Percentiles rank a stretch among this genome's conserved stretches.
These are phyloP conservation scores for Purpureocillium lavendulum DNA, from an alignment of 2,329 filamentous ascomycete species.

Conservation along the genomic window DNA sequence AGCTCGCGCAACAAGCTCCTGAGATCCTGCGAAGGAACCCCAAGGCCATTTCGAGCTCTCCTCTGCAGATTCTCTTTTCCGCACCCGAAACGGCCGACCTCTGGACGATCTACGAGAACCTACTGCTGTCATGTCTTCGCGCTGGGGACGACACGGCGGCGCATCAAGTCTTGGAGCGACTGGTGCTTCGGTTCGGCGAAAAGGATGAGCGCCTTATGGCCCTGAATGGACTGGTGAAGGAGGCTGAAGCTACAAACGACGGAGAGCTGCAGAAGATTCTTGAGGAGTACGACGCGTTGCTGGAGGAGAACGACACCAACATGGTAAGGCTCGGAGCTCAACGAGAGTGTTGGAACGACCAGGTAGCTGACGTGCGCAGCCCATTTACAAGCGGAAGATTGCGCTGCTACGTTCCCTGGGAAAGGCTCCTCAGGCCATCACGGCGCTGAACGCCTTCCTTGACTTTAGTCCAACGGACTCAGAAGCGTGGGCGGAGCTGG, in stretches of 20 bases:
- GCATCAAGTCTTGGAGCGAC: slow-evolving; percentile 62
- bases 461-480: slow-evolving; percentile 82
- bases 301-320: slow-evolving; percentile 69
- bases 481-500: slow-evolving; percentile 88
- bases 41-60: slow-evolving; percentile 45
- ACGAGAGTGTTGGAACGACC: slow-evolving; percentile 3
- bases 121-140: slow-evolving; percentile 74
- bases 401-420: slow-evolving; percentile 71
- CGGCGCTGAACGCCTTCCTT: slow-evolving; percentile 64
- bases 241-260: slow-evolving; percentile 65
- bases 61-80: slow-evolving; percentile 43
- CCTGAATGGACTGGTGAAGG: slow-evolving; percentile 72
- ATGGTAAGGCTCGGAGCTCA: slow-evolving; percentile 47
- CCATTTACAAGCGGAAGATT: slow-evolving; percentile 76
- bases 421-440: slow-evolving; percentile 62
- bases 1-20: slow-evolving; percentile 54
- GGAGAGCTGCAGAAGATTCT: slow-evolving; percentile 61
- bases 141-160: slow-evolving; percentile 77
- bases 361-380: slow-evolving; percentile 38
- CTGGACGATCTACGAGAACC: slow-evolving; percentile 81
- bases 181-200: slow-evolving; percentile 72
- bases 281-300: slow-evolving; percentile 66
- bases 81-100: slow-evolving; percentile 65
- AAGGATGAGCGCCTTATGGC: slow-evolving; percentile 83
- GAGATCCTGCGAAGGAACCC: slow-evolving; percentile 44